These are phyloP conservation scores for Pestalotiopsis sp. DNA, from an alignment of 2,329 filamentous ascomycete genomes.

Conservation along the genomic window DNA sequence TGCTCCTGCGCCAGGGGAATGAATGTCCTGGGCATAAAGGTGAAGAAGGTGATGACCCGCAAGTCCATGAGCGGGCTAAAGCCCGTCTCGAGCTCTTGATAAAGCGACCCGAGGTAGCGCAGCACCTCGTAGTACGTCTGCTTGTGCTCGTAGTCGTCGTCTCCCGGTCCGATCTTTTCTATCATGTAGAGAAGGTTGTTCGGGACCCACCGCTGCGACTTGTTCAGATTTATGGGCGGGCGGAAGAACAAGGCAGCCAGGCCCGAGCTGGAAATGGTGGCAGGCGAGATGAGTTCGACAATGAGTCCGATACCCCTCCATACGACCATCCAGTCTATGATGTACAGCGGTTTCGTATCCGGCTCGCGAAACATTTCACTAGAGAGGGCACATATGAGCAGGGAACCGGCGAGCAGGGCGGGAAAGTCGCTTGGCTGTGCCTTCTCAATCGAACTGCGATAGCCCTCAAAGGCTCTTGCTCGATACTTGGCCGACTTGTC, in stretches of 20 bases:
- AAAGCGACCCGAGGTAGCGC: slow-evolving; percentile 54
- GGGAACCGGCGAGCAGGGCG: slow-evolving; percentile 53
- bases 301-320: slow-evolving; percentile 58
- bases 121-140: slow-evolving; percentile 49
- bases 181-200: slow-evolving; percentile 53
- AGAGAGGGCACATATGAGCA: slow-evolving; percentile 53
- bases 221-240: slow-evolving; percentile 49
- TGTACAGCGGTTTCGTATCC: slow-evolving; percentile 46
- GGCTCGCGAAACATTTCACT: slow-evolving; percentile 54
- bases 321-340: slow-evolving; percentile 58
- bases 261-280: slow-evolving; percentile 41
- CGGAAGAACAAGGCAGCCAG: slow-evolving; percentile 51
- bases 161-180: slow-evolving; percentile 42
- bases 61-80: slow-evolving; percentile 47
- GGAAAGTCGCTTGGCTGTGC: slow-evolving; percentile 48
- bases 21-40: slow-evolving; percentile 48
- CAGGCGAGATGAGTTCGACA: slow-evolving; percentile 39
- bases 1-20: slow-evolving; percentile 43
- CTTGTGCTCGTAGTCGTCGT: slow-evolving; percentile 42
- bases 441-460: slow-evolving; percentile 51
- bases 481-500: slow-evolving; percentile 46
- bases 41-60: slow-evolving; percentile 56
- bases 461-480: slow-evolving; percentile 52
- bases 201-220: slow-evolving; percentile 44
- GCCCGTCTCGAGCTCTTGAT: slow-evolving; percentile 48